A percentile compares a stretch with the other conserved stretches of the same genome.
phyloP scores from a whole-genome alignment of 179 eudicot genomes.

The Spergularia azorica region DNA sequence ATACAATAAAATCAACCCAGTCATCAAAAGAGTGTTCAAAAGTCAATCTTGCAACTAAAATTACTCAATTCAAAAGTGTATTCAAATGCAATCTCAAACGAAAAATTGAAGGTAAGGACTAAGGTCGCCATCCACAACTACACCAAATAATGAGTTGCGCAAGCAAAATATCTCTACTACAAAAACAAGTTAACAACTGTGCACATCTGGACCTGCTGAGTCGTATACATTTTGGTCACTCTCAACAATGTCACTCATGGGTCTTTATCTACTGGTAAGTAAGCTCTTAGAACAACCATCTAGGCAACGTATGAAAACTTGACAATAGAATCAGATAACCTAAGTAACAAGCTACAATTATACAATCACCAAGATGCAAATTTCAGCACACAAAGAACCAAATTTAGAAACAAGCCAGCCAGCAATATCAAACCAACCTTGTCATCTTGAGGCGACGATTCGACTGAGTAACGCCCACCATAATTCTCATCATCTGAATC shows the following conservation, averaged over 20 bases:
- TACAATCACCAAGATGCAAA: conserved; percentile 3
- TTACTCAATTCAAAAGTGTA: background rate
- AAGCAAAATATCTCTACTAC: too few relatives aligned
- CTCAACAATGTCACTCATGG: too few relatives aligned
- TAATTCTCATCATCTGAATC: conserved; percentile 32
- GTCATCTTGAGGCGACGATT: conserved; percentile 32
- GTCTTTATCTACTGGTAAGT: too few relatives aligned
- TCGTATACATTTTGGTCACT: too few relatives aligned
- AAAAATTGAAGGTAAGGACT: too few relatives aligned
- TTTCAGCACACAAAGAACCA: background rate
- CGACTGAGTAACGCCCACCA: conserved; percentile 30
- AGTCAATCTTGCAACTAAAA: conserved; percentile 7
- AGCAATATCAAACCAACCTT: conserved; percentile 17
- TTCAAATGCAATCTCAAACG: conserved; percentile 11
- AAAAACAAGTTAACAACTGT: too few relatives aligned
- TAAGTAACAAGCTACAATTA: background rate
- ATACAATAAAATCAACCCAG: conserved; percentile 7
- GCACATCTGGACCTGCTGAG: too few relatives aligned
- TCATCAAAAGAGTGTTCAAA: conserved; percentile 1
- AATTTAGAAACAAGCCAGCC: conserved; percentile 17
- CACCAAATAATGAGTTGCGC: too few relatives aligned
- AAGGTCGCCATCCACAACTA: too few relatives aligned
- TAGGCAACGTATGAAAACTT: background rate
- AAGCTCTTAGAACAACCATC: background rate
- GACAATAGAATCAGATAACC: background rate